A percentile compares a stretch with the other conserved stretches of the same genome.
Conservation (phyloP, 208 protist genomes). For the Wallacemonas rigidus region DNA sequence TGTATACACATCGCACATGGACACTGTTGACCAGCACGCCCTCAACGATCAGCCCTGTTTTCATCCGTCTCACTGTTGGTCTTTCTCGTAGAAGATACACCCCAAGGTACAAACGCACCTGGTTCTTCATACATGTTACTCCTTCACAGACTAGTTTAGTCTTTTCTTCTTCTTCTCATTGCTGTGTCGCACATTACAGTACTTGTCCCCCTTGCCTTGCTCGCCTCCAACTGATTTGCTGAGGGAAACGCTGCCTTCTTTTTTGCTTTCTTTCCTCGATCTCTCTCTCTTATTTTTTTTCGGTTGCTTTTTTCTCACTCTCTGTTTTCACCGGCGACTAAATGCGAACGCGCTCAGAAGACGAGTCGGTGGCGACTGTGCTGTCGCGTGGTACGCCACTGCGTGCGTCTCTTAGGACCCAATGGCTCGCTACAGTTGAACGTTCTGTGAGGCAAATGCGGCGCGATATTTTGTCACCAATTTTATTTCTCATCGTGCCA, state of each 20-base stretch:
- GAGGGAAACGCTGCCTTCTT: background rate
- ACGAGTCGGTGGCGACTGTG: background rate
- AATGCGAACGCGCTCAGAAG: background rate
- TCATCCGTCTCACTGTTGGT: no score
- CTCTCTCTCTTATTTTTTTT: conserved; percentile 1
- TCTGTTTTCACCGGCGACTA: background rate
- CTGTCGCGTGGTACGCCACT: background rate
- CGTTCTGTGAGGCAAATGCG: conserved; percentile 6
- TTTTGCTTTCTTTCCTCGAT: background rate
- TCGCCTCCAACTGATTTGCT: no score
- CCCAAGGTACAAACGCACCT: no score
- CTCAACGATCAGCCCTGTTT: no score
- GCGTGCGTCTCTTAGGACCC: conserved; percentile 1
- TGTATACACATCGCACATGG: no score
- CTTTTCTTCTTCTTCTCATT: no score
- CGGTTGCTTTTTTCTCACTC: background rate
- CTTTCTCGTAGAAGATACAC: no score
- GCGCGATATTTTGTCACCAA: background rate
- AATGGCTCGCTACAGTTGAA: conserved; percentile 14
- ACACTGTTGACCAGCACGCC: no score
- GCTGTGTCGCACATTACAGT: no score
- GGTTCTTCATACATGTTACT: no score
- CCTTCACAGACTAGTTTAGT: no score
- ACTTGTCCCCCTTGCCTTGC: no score
- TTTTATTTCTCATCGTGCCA: conserved; percentile 5